phyloP scores from a whole-genome alignment of 371 early-diverging fungal genomes.

The Haplosporangium sp. region DNA sequence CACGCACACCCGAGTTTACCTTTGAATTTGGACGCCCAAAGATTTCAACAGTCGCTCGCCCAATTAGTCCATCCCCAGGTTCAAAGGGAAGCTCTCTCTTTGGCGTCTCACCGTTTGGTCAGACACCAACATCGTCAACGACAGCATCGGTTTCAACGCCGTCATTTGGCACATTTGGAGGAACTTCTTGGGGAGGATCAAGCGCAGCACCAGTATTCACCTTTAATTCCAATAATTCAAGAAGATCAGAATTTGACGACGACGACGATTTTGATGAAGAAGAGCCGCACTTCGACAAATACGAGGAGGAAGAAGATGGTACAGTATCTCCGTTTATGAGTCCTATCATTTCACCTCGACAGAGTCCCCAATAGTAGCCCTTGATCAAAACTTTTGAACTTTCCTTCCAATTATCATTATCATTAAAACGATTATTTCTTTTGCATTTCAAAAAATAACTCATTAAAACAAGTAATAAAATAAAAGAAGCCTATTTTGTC shows the following conservation, averaged over 20 bases:
- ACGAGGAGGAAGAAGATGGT: constrained; percentile 7
- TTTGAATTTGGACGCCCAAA: neutral
- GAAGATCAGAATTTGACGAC: neutral
- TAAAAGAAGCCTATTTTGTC: neutral
- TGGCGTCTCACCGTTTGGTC: neutral
- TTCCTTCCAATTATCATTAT: neutral
- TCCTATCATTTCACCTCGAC: neutral
- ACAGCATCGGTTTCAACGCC: neutral
- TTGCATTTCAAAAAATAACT: neutral
- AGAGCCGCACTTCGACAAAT: neutral
- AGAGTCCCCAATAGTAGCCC: neutral
- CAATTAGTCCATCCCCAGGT: neutral
- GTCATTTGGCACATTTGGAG: neutral
- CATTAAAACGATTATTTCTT: neutral
- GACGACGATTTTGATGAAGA: constrained; percentile 7
- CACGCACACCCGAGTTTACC: neutral
- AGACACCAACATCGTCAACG: neutral
- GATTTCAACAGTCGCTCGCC: neutral
- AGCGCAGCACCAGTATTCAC: neutral
- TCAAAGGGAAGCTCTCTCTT: neutral
- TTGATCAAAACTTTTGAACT: too few species aligned
- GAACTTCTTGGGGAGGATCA: neutral
- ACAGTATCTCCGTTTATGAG: constrained; percentile 4
- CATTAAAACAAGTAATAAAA: neutral
- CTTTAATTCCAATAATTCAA: constrained; percentile 1